Evolutionary conservation across 768 basidiomycete genomes (phyloP).

Genomic region (Pleurotus pulmonarius): DNA sequence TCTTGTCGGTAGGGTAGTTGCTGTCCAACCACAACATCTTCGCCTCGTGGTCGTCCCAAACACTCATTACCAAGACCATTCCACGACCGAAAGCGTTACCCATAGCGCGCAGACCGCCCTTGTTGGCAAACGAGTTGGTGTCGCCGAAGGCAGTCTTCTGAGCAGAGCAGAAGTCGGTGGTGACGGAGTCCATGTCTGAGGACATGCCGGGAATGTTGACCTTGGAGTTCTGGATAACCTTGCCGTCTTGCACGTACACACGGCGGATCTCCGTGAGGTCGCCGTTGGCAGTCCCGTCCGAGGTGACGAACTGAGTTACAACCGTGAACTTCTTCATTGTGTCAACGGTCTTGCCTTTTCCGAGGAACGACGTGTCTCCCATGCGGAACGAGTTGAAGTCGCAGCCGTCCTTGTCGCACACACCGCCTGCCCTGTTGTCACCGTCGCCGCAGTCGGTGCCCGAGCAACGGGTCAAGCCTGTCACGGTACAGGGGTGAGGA

Average conservation of each 20-base stretch:
- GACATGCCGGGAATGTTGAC: constrained; percentile 20
- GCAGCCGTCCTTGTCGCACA: constrained; percentile 41
- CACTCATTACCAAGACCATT: constrained; percentile 31
- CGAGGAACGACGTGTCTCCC: constrained; percentile 31
- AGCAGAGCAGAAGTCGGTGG: constrained; percentile 28
- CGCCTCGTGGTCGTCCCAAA: constrained; percentile 38
- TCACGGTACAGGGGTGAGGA: constrained; percentile 34
- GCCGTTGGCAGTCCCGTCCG: constrained; percentile 32
- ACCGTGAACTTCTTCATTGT: constrained; percentile 36
- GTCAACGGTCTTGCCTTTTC: constrained; percentile 34
- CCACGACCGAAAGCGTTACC: constrained; percentile 24
- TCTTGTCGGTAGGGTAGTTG: constrained; percentile 24
- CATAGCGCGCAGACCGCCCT: constrained; percentile 25
- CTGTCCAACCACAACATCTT: constrained; percentile 39
- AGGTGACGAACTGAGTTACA: constrained; percentile 43
- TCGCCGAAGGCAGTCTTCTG: constrained; percentile 25
- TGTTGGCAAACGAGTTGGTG: constrained; percentile 26
- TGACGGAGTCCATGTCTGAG: constrained; percentile 26
- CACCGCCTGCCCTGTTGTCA: constrained; percentile 25
- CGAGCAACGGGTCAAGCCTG: constrained; percentile 27
- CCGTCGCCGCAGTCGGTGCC: constrained; percentile 24
- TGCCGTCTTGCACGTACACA: constrained; percentile 40
- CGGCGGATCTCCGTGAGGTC: constrained; percentile 39
- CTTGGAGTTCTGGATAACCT: constrained; percentile 36
- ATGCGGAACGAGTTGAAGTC: constrained; percentile 47